Conservation (phyloP, 179 eudicot genomes). For the Heliamphora pulchella region DNA sequence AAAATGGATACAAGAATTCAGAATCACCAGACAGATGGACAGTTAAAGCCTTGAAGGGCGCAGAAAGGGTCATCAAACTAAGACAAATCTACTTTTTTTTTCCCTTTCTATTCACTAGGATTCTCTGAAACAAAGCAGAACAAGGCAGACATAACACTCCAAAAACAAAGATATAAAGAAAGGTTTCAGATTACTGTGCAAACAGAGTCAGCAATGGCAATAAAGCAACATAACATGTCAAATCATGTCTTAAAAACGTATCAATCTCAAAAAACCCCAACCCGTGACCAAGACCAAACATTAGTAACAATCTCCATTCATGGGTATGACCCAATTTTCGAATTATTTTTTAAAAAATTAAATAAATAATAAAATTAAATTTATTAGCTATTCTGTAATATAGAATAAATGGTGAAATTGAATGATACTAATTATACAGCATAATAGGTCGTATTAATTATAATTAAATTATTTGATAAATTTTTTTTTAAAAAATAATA, state of each 20-base stretch:
- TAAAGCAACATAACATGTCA: conserved; percentile 22
- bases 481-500: too few relatives aligned
- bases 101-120: conserved; percentile 15
- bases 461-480: too few relatives aligned
- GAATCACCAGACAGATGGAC: conserved; percentile 15
- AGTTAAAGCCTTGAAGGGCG: not conserved
- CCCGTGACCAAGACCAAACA: not conserved
- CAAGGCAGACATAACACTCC: conserved; percentile 30
- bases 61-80: conserved; percentile 18
- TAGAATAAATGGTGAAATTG: too few relatives aligned
- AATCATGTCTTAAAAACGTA: conserved; percentile 21
- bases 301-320: not conserved
- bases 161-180: conserved; percentile 23
- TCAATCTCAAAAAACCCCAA: not conserved
- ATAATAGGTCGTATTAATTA: too few relatives aligned
- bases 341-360: too few relatives aligned
- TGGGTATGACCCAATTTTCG: not conserved
- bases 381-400: too few relatives aligned
- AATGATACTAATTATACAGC: too few relatives aligned
- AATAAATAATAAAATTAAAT: too few relatives aligned
- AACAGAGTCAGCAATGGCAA: conserved; percentile 19
- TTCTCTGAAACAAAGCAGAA: conserved; percentile 37
- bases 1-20: conserved; percentile 5
- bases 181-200: conserved; percentile 21
- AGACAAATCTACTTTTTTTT: conserved; percentile 21